A percentile compares a stretch with the other conserved stretches of the same genome.
Conservation (phyloP, 2,329 filamentous ascomycete species). For the Parascedosporium putredinis region DNA sequence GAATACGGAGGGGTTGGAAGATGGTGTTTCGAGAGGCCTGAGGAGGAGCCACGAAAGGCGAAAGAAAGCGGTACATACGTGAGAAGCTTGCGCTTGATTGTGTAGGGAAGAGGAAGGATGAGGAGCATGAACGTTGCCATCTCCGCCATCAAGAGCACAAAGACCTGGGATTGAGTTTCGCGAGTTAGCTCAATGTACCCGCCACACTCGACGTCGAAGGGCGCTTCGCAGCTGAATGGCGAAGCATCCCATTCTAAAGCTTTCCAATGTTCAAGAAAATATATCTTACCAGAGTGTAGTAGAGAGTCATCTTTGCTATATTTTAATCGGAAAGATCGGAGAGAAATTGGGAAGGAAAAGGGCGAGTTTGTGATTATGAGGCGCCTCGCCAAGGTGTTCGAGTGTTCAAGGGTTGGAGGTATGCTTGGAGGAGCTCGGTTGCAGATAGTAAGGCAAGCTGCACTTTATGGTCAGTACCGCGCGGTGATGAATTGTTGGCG, state of each 20-base stretch:
- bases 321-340: neutral
- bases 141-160: conserved; percentile 71
- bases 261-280: no score
- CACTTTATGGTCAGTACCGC: neutral
- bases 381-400: no score
- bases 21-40: neutral
- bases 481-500: neutral
- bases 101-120: conserved; percentile 82
- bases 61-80: conserved; percentile 32
- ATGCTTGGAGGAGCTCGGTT: no score
- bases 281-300: conserved; percentile 41
- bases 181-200: neutral
- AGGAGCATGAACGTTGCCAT: conserved; percentile 73
- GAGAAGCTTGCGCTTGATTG: conserved; percentile 75
- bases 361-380: no score
- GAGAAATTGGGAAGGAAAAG: no score
- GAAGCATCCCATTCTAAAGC: no score
- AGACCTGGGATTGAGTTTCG: conserved; percentile 54
- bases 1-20: neutral
- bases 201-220: no score
- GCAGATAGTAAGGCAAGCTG: neutral
- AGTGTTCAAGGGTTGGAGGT: no score
- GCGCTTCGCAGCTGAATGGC: no score
- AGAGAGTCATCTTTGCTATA: conserved; percentile 43
- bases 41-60: neutral